Evolutionary conservation across 768 basidiomycete genomes (phyloP), one percentile per base, ranked within the genome.

Genomic region (Lactarius evosmus): DNA sequence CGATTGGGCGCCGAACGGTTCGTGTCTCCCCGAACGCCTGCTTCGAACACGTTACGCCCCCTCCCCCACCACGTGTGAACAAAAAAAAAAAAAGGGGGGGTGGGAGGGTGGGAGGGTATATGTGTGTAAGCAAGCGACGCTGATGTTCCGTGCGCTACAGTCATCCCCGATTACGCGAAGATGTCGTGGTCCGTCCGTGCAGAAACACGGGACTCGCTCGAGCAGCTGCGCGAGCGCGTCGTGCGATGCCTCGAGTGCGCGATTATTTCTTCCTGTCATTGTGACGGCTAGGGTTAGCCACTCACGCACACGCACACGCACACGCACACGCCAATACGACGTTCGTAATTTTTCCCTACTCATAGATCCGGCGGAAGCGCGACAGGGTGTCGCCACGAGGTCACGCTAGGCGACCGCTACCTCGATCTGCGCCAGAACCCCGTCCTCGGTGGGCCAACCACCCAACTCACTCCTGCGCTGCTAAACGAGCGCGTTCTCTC

Each of bases 131-230:
- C 17, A n/a, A 34, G 30, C 57, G 32, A 60, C 11, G 29, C 34
- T 62, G 36, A 56, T n/a, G 16, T 12, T 17, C 36, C 19, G 11
- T 8, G 19, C 16, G 38, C 16, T 8, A 54, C 58, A 93, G 92
- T 93, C 40, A 92, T 92, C 60, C 93, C 93, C 1, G 91, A 93
- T 72, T 88, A 92, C 67, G 80, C 91, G 33, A 84, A 81, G 68
- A 85, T 94, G 84, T 76, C 75, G 3, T 95, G 89, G 83, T 72
- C 84, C 30, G 82, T 86, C 19, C 83, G 93, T 22, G 87, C 92
- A 30, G 84, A 88, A 16, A 85, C 82, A 12, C 79, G 78, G 66
- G 76, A 72, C 44, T 86, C 89, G 62, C 73, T 92, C 6, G 73
- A 75, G 32, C 75, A 71, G 3, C 77, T 93, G 53, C 78, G 77